These are phyloP conservation scores for Ceratocystis colombiana DNA, from an alignment of 2,329 filamentous ascomycete genomes.

Conservation along the genomic window DNA sequence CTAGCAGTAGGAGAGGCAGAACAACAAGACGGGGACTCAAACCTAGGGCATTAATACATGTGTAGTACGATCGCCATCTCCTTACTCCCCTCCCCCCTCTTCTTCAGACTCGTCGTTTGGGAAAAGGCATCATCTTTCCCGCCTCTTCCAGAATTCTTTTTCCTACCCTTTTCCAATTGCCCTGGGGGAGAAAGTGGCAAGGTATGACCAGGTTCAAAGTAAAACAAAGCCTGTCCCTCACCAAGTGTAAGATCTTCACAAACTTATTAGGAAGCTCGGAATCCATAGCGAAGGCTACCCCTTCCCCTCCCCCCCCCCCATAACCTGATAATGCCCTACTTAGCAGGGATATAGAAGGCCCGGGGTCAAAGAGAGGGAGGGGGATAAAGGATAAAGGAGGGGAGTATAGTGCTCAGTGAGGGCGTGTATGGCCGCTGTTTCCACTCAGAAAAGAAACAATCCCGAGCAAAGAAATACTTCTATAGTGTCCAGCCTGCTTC, in stretches of 20 bases:
- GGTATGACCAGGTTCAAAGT: neutral
- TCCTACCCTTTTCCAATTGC: neutral
- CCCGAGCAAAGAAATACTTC: no score
- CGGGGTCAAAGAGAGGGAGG: conserved; percentile 9
- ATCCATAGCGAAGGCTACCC: conserved; percentile 7
- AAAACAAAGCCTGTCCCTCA: conserved; percentile 11
- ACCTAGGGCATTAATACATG: neutral
- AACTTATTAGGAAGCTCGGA: neutral
- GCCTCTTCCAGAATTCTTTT: conserved; percentile 1
- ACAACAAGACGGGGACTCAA: neutral
- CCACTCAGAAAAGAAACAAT: no score
- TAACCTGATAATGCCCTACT: neutral
- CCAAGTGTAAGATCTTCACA: conserved; percentile 9
- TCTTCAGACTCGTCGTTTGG: neutral
- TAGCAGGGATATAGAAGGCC: conserved; percentile 4
- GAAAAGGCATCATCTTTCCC: neutral
- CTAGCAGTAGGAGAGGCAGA: neutral
- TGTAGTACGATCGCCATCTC: neutral
- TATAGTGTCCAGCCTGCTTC: no score
- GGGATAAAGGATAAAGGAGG: neutral
- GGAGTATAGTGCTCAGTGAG: neutral
- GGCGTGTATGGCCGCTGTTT: no score
- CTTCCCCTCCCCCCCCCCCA: no score
- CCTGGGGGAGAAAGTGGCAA: neutral
- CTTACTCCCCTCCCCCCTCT: neutral